phyloP scores from a whole-genome alignment of 768 basidiomycete species.

The Trametopsis cervina region DNA sequence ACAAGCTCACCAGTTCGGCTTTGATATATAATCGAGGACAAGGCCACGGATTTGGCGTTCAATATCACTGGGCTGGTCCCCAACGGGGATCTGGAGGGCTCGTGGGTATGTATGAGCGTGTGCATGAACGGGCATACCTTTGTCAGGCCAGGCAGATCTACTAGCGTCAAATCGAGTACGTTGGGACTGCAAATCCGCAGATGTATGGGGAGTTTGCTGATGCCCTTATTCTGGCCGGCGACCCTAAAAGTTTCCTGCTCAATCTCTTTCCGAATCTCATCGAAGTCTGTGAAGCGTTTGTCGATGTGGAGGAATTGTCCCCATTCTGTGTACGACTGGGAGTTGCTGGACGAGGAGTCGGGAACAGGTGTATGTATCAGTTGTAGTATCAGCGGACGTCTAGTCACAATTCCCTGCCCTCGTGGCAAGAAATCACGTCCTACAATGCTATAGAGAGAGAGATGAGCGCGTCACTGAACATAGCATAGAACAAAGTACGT shows the following conservation, averaged over 20 bases:
- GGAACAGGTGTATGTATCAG: conserved; percentile 85
- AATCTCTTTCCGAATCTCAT: conserved; percentile 92
- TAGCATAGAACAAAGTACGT: conserved; percentile 26
- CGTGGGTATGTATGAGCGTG: background rate
- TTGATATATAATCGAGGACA: conserved; percentile 93
- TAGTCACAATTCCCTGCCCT: conserved; percentile 91
- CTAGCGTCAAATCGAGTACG: conserved; percentile 91
- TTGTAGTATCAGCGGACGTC: conserved; percentile 91
- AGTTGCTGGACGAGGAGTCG: conserved; percentile 30
- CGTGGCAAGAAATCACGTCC: conserved; percentile 88
- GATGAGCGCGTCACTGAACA: background rate
- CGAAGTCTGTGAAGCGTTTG: conserved; percentile 94
- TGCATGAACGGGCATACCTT: conserved; percentile 47
- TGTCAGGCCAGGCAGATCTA: conserved; percentile 94
- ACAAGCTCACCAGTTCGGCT: conserved; percentile 78
- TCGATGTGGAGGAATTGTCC: conserved; percentile 96
- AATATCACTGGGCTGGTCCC: conserved; percentile 97
- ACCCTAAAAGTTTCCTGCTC: conserved; percentile 97
- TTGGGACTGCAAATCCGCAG: conserved; percentile 93
- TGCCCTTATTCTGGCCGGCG: conserved; percentile 97
- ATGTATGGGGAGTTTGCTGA: conserved; percentile 93
- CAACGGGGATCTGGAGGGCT: conserved; percentile 72
- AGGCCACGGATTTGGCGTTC: conserved; percentile 93
- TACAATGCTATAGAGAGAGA: conserved; percentile 54
- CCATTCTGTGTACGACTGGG: conserved; percentile 68